Evolutionary conservation across 2,329 filamentous ascomycete species (phyloP).

Genomic region (Fusarium annulatum): DNA sequence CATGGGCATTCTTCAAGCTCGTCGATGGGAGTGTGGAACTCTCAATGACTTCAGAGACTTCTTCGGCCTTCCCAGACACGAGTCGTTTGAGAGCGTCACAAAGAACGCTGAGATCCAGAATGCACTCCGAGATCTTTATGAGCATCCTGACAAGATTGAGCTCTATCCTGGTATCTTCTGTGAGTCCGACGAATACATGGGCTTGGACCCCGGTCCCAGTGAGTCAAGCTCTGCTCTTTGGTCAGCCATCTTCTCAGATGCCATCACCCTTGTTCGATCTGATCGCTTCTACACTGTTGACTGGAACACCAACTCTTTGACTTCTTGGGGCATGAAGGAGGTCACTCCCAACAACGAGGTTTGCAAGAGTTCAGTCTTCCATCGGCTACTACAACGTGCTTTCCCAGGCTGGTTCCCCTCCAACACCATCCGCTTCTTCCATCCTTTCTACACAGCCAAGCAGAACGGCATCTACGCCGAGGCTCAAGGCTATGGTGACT

Average conservation of each 20-base stretch:
- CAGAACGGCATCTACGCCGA: constrained; percentile 27
- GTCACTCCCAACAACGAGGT: constrained; percentile 35
- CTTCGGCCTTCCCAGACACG: constrained; percentile 66
- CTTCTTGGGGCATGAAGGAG: constrained; percentile 43
- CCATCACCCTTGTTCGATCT: constrained; percentile 75
- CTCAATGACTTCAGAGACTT: constrained; percentile 73
- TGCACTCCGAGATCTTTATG: constrained; percentile 57
- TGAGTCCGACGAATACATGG: constrained; percentile 59
- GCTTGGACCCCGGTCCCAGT: constrained; percentile 73
- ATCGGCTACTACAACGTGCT: constrained; percentile 34
- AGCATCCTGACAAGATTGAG: constrained; percentile 70
- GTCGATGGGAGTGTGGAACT: constrained; percentile 62
- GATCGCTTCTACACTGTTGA: constrained; percentile 72
- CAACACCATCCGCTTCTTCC: constrained; percentile 38
- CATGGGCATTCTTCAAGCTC: constrained; percentile 68
- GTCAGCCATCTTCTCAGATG: constrained; percentile 75
- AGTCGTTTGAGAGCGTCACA: constrained; percentile 59
- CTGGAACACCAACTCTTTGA: constrained; percentile 53
- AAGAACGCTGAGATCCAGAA: constrained; percentile 9
- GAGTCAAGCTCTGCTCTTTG: constrained; percentile 68
- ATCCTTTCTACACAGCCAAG: constrained; percentile 36
- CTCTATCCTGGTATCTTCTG: constrained; percentile 74
- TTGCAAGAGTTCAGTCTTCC: constrained; percentile 39
- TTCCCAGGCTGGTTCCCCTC: constrained; percentile 39
- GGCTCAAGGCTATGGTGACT: constrained; percentile 18